A percentile compares a stretch with the other conserved stretches of the same genome.
These are phyloP conservation scores for Microcera coccophila DNA, from an alignment of 2,329 filamentous ascomycete genomes.

Conservation along the genomic window DNA sequence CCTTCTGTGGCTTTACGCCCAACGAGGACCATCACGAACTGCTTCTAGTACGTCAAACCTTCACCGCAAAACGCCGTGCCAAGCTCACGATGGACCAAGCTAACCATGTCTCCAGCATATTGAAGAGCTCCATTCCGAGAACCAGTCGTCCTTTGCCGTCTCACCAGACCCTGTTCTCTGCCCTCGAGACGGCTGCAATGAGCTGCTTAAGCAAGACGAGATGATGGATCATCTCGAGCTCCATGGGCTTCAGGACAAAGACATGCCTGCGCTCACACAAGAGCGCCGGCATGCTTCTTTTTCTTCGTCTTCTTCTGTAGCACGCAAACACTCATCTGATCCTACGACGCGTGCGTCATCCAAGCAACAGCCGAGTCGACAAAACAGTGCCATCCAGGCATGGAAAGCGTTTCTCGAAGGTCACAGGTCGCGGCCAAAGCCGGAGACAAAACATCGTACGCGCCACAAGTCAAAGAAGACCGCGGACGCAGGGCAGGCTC, in stretches of 20 bases:
- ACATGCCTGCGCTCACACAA: constrained; percentile 5
- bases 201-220: constrained; percentile 37
- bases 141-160: constrained; percentile 10
- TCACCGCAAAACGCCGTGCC: background rate
- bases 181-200: constrained; percentile 51
- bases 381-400: constrained; percentile 14
- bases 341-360: no score
- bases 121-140: constrained; percentile 26
- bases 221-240: constrained; percentile 24
- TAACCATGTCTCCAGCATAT: constrained; percentile 25
- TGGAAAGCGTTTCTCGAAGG: constrained; percentile 23
- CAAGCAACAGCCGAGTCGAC: background rate
- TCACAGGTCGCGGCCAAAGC: constrained; percentile 6
- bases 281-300: background rate
- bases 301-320: no score
- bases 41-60: constrained; percentile 29
- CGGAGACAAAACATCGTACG: constrained; percentile 17
- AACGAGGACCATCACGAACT: constrained; percentile 32
- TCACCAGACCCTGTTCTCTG: constrained; percentile 14
- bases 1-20: constrained; percentile 36
- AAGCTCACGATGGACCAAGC: constrained; percentile 3
- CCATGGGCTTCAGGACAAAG: constrained; percentile 23
- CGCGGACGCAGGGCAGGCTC: constrained; percentile 2
- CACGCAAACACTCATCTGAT: no score
- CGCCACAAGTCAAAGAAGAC: constrained; percentile 23